Evolutionary conservation across 2,329 filamentous ascomycete genomes (phyloP).

Genomic region (Akanthomyces muscarius): DNA sequence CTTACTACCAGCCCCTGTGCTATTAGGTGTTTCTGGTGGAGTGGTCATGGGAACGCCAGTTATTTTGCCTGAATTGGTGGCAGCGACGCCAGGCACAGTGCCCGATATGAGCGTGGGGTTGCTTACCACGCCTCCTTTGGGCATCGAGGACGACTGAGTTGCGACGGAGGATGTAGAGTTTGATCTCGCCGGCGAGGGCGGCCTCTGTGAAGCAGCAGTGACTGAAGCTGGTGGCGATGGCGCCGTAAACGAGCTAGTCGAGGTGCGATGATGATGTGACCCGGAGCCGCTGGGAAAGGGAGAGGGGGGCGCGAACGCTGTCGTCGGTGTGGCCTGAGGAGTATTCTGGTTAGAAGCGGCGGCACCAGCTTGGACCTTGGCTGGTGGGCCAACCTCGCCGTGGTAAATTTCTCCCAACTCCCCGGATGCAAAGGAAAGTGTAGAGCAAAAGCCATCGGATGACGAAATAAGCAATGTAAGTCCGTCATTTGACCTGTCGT

Average conservation of each 20-base stretch:
- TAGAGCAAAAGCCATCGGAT: conserved; percentile 95
- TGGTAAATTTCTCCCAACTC: conserved; percentile 82
- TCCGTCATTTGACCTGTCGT: conserved; percentile 46
- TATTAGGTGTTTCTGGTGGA: conserved; percentile 79
- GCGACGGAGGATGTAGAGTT: conserved; percentile 79
- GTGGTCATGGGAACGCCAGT: conserved; percentile 73
- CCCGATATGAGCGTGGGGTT: conserved; percentile 77
- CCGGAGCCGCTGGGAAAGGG: conserved; percentile 47
- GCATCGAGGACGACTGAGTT: conserved; percentile 53
- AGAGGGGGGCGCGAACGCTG: conserved; percentile 57
- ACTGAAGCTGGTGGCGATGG: conserved; percentile 53
- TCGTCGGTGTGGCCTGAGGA: conserved; percentile 66
- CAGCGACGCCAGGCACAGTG: conserved; percentile 71
- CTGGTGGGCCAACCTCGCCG: conserved; percentile 54
- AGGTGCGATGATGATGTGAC: conserved; percentile 52
- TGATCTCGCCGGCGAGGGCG: conserved; percentile 76
- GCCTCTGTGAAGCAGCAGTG: conserved; percentile 59
- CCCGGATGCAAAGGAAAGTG: conserved; percentile 74
- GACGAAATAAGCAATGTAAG: conserved; percentile 81
- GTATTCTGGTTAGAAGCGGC: conserved; percentile 59
- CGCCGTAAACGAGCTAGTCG: conserved; percentile 53
- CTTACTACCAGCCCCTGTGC: conserved; percentile 43
- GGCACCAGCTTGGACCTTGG: conserved; percentile 36
- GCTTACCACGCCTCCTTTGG: conserved; percentile 57
- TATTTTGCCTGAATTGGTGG: conserved; percentile 63